Evolutionary conservation across 163 green algal genomes (phyloP).

Genomic region (Picocystis sp.): DNA sequence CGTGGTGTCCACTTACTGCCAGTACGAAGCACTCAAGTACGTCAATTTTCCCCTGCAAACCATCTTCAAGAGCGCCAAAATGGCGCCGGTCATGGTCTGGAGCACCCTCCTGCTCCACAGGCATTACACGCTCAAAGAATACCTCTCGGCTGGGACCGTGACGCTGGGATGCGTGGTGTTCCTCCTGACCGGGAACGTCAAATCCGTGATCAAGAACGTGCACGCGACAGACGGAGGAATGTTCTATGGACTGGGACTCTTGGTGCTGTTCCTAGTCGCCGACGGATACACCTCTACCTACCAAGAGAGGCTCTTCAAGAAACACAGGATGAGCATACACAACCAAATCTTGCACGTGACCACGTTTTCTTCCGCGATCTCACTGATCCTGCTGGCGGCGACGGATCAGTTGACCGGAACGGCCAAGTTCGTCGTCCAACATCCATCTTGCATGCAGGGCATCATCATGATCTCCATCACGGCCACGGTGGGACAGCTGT

Average conservation of each 20-base stretch:
- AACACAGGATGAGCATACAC: slow-evolving; percentile 74
- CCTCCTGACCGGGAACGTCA: slow-evolving; percentile 44
- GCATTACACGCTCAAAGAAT: slow-evolving; percentile 63
- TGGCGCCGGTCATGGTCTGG: slow-evolving; percentile 91
- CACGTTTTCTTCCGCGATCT: slow-evolving; percentile 39
- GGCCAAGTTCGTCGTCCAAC: slow-evolving; percentile 45
- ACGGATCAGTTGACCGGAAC: slow-evolving; percentile 48
- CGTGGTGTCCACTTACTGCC: slow-evolving; percentile 81
- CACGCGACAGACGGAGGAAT: slow-evolving; percentile 9
- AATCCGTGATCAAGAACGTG: slow-evolving; percentile 6
- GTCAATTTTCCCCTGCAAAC: slow-evolving; percentile 84
- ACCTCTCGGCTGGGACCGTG: slow-evolving; percentile 50
- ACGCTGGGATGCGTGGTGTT: slow-evolving; percentile 80
- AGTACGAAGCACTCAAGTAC: slow-evolving; percentile 96
- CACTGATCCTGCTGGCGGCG: slow-evolving; percentile 9
- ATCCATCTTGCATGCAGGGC: slow-evolving; percentile 53
- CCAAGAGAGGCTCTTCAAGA: slow-evolving; percentile 88
- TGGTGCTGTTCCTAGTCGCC: slow-evolving; percentile 80
- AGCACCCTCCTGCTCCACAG: slow-evolving; percentile 69
- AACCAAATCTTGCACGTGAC: slow-evolving; percentile 77
- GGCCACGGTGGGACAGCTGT: slow-evolving; percentile 60
- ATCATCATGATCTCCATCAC: slow-evolving; percentile 60
- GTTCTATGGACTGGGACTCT: slow-evolving; percentile 51
- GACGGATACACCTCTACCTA: slow-evolving; percentile 97
- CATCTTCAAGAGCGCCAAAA: slow-evolving; percentile 85